Conservation (phyloP, 1,139 yeast genomes). For the Meyerozyma sp. region DNA sequence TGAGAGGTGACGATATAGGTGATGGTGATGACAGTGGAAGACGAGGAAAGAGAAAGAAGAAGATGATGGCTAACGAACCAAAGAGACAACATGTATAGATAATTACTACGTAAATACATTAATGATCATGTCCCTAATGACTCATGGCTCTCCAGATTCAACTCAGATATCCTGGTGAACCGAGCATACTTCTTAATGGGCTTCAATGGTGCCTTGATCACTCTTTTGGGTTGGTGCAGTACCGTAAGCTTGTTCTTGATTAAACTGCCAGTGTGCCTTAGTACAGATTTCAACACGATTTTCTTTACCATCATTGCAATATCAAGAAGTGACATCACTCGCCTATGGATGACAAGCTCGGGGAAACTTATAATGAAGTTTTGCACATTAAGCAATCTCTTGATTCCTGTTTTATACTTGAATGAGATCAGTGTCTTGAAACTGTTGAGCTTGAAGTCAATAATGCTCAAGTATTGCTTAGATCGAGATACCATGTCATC, state of each 20-base stretch:
- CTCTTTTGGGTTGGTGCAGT: slow-evolving; percentile 12
- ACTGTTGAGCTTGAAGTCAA: slow-evolving; percentile 41
- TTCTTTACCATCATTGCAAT: slow-evolving; percentile 48
- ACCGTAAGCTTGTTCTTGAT: slow-evolving; percentile 47
- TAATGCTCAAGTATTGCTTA: slow-evolving; percentile 51
- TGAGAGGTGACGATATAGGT: slow-evolving; percentile 39
- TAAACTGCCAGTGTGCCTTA: slow-evolving; percentile 56
- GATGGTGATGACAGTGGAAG: slow-evolving; percentile 32
- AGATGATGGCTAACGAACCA: slow-evolving; percentile 23
- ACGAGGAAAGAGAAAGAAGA: slow-evolving; percentile 27
- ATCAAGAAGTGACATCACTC: slow-evolving; percentile 51
- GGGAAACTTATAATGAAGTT: slow-evolving; percentile 55
- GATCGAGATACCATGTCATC: slow-evolving; percentile 58
- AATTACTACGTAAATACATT: background rate
- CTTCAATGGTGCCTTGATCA: slow-evolving; percentile 12
- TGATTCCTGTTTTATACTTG: slow-evolving; percentile 49
- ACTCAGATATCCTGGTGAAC: slow-evolving; percentile 18
- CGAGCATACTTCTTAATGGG: slow-evolving; percentile 25
- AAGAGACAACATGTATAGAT: slow-evolving; percentile 34
- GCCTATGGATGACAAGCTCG: slow-evolving; percentile 39
- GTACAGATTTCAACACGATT: slow-evolving; percentile 43
- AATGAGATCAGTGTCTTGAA: slow-evolving; percentile 52
- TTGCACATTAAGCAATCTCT: slow-evolving; percentile 55
- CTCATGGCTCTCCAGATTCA: slow-evolving; percentile 3
- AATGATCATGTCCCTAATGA: background rate